Evolutionary conservation across 2,329 filamentous ascomycete species (phyloP).

Genomic region (Myotisia sp.): DNA sequence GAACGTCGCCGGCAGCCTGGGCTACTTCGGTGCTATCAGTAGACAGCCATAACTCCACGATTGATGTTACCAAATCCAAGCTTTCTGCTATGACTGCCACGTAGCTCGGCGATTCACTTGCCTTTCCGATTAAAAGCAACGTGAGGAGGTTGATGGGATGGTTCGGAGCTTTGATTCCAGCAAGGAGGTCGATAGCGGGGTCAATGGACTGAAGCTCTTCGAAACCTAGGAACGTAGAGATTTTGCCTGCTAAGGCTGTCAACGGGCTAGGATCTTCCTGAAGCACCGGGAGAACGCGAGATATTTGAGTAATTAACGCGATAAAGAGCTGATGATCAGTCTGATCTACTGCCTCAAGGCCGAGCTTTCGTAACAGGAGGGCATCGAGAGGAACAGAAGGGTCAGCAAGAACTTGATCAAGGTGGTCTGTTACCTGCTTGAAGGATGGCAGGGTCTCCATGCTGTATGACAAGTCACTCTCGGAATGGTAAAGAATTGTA

Average conservation of each 20-base stretch:
- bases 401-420: slow-evolving; percentile 31
- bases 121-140: slow-evolving; percentile 43
- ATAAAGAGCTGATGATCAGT: slow-evolving; percentile 26
- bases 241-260: slow-evolving; percentile 38
- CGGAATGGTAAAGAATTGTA: background rate
- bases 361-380: slow-evolving; percentile 37
- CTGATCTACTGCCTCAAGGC: slow-evolving; percentile 28
- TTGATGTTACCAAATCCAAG: slow-evolving; percentile 38
- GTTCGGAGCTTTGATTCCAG: slow-evolving; percentile 38
- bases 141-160: slow-evolving; percentile 43
- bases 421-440: slow-evolving; percentile 26
- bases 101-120: slow-evolving; percentile 37
- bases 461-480: background rate
- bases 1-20: slow-evolving; percentile 38
- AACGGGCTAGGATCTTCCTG: slow-evolving; percentile 45
- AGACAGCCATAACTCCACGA: slow-evolving; percentile 46
- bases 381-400: slow-evolving; percentile 34
- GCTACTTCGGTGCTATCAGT: slow-evolving; percentile 42
- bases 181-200: slow-evolving; percentile 39
- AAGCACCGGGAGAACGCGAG: slow-evolving; percentile 37
- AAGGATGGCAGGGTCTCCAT: slow-evolving; percentile 26
- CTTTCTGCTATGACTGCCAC: slow-evolving; percentile 45
- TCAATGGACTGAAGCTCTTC: slow-evolving; percentile 35
- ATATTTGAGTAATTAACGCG: slow-evolving; percentile 33
- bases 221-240: slow-evolving; percentile 37